Conservation (phyloP, 139 green algal genomes). For the Chlorella vulgaris region DNA sequence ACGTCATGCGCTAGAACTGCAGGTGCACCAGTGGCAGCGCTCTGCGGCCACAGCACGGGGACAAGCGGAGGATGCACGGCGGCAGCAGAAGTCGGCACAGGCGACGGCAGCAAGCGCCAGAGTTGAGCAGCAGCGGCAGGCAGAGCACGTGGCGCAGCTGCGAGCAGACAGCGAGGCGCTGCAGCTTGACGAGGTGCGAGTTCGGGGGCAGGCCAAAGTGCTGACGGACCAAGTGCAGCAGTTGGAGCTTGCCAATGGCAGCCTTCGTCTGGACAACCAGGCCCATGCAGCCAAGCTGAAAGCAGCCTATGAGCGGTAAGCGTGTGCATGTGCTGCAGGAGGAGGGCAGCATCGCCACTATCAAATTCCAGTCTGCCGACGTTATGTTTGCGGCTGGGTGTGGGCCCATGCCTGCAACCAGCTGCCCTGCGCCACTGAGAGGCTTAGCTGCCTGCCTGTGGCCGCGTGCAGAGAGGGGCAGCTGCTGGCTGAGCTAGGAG, state of each 20-base stretch:
- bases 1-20: neutral
- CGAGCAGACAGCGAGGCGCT: neutral
- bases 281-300: neutral
- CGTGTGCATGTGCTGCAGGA: neutral
- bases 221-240: slow-evolving; percentile 21
- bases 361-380: no score
- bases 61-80: neutral
- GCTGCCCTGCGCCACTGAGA: no score
- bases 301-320: slow-evolving; percentile 22
- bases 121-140: neutral
- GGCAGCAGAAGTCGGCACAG: neutral
- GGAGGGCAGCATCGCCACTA: neutral
- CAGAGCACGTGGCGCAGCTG: neutral
- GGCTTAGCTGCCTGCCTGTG: neutral
- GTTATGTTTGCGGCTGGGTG: no score
- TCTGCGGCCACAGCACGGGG: neutral
- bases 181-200: neutral
- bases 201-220: neutral
- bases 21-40: neutral
- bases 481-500: slow-evolving; percentile 9
- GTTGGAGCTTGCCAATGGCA: slow-evolving; percentile 17
- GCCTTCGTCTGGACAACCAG: slow-evolving; percentile 16
- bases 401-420: neutral
- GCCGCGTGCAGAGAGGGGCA: slow-evolving; percentile 7
- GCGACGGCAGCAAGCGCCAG: neutral